Base-by-base conservation (phyloP, 805 yeast species). In the Barnettozyma pratensis region DNA sequence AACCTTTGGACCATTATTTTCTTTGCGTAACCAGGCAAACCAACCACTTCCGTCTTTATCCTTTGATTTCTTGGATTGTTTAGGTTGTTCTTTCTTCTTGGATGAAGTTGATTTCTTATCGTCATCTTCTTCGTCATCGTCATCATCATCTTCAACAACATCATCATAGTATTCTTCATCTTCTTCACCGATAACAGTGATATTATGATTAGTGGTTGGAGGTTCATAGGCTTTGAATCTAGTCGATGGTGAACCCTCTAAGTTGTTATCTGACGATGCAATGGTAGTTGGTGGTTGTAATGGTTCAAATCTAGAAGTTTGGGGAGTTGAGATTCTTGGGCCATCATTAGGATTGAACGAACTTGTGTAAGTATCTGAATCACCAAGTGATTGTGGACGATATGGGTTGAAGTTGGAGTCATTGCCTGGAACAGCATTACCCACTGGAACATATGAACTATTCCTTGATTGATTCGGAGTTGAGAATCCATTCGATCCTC, bases 1-100 rank as follows among this genome's bases (percentile, higher is more conserved):
- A 0, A 90, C 86, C 60, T 87, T 87, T 37, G 87, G 88, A 45
- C 80, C 87, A 42, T 79, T 83, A 9, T 73, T 74, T 3, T 71
- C 66, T 58, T 71, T 64, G 48, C 77, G 72, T 50, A 85, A 67
- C 87, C 96, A 86, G 7, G 84, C 74, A 50, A 79, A 68, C 83
- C 84, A 76, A 14, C 77, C 61, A 29, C 43, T 31, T 4, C 53
- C 51, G 47, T 46, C 44, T 44, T 59, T 54, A 14, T 34, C 54
- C 51, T 46, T 57, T 57, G 30, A 25, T 44, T 49, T 44, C 46
- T 44, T 54, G 32, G 50, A 55, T 39, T 51, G 51, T 47, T 54
- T 58, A 39, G 53, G 49, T 30, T 53, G 48, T 41, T 52, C 54
- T 46, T 55, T 50, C 39, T 50, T 51, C 30, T 47, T 41, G 6